Evolutionary conservation across 2,329 filamentous ascomycete species (phyloP).

Genomic region (Penicillium sp.): DNA sequence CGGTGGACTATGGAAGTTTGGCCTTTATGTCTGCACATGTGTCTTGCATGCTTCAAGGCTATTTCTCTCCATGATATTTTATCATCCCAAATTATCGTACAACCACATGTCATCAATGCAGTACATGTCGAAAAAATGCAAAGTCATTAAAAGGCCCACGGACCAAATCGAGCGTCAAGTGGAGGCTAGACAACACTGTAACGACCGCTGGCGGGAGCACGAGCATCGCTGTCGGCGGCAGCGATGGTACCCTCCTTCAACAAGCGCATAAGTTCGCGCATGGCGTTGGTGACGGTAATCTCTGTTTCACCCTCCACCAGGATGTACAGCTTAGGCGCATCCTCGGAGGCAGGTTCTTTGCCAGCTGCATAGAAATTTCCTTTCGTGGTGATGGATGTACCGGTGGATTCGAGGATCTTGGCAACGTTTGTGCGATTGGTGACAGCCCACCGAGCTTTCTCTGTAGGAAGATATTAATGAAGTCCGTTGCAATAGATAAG

Average conservation of each 20-base stretch:
- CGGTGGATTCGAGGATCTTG: constrained; percentile 93
- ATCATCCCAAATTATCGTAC: not conserved
- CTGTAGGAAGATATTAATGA: constrained; percentile 33
- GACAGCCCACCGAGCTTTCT: constrained; percentile 97
- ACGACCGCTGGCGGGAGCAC: constrained; percentile 74
- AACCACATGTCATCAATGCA: constrained; percentile 3
- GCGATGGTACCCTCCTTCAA: constrained; percentile 88
- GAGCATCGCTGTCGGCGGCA: constrained; percentile 80
- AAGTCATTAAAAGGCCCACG: not conserved
- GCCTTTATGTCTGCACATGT: not conserved
- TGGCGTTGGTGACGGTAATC: constrained; percentile 82
- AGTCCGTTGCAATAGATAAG: not conserved
- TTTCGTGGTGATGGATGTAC: constrained; percentile 96
- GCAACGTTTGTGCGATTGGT: constrained; percentile 98
- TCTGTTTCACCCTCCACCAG: constrained; percentile 97
- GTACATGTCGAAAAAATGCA: constrained; percentile 5
- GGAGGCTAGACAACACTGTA: constrained; percentile 71
- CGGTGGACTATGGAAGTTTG: not conserved
- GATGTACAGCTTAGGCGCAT: constrained; percentile 94
- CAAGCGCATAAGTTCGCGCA: constrained; percentile 84
- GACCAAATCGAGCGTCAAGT: not conserved
- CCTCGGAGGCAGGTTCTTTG: constrained; percentile 73
- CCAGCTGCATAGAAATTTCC: constrained; percentile 83
- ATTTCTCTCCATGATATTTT: not conserved
- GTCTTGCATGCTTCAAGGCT: not conserved